phyloP scores from a whole-genome alignment of 2,329 filamentous ascomycete genomes.

The Amauroascus niger region DNA sequence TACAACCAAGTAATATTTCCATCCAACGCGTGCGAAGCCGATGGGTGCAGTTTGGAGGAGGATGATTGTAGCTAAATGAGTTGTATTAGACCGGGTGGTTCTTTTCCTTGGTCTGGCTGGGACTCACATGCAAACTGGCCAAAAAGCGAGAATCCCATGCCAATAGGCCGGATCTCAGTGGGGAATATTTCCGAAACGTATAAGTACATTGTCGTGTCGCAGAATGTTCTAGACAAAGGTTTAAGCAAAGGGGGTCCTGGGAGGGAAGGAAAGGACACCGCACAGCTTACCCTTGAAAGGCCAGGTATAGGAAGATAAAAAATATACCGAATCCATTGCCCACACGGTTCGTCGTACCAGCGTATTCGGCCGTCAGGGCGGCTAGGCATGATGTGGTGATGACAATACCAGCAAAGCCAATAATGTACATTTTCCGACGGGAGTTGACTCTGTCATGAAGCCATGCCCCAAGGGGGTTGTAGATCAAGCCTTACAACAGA shows the following conservation, averaged over 20 bases:
- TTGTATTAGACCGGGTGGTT: conserved; percentile 7
- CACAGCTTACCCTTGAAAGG: conserved; percentile 38
- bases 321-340: conserved; percentile 36
- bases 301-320: conserved; percentile 40
- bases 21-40: conserved; percentile 38
- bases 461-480: conserved; percentile 31
- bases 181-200: conserved; percentile 42
- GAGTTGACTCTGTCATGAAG: conserved; percentile 32
- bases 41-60: conserved; percentile 41
- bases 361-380: conserved; percentile 32
- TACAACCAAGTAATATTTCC: conserved; percentile 45
- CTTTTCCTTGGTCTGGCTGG: background rate
- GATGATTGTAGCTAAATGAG: conserved; percentile 35
- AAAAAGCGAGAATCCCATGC: conserved; percentile 45
- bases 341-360: conserved; percentile 33
- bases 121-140: conserved; percentile 39
- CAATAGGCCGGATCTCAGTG: conserved; percentile 44
- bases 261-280: background rate
- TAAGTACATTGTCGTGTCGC: conserved; percentile 42
- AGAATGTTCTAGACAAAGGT: conserved; percentile 29
- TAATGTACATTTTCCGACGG: conserved; percentile 36
- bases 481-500: conserved; percentile 31
- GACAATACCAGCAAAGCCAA: conserved; percentile 35
- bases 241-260: conserved; percentile 11
- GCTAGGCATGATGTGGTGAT: conserved; percentile 34